Conservation (phyloP, 2,329 filamentous ascomycete genomes). For the Cordyceps fumosorosea region DNA sequence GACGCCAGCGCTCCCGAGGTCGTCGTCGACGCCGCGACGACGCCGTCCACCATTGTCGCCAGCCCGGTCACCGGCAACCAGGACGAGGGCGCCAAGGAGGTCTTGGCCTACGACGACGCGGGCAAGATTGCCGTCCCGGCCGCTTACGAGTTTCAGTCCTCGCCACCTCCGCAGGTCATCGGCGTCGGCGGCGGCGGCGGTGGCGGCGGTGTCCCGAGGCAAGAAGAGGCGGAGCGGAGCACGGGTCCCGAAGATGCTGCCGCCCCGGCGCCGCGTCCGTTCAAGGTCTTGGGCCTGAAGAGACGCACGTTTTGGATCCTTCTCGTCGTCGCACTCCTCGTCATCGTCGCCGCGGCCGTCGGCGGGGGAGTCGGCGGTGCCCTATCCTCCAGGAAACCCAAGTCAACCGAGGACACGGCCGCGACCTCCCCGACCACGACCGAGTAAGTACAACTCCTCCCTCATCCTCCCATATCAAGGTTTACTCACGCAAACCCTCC, state of each 20-base stretch:
- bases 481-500: neutral
- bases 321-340: neutral
- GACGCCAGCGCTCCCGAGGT: slow-evolving; percentile 1
- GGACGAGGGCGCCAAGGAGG: neutral
- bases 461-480: no score
- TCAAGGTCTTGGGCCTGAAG: slow-evolving; percentile 6
- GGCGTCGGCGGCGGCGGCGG: neutral
- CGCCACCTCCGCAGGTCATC: neutral
- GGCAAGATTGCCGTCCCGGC: neutral
- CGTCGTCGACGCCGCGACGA: neutral
- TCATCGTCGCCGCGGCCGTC: slow-evolving; percentile 12
- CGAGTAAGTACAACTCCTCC: neutral
- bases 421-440: neutral
- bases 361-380: slow-evolving; percentile 12
- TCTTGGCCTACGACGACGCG: neutral
- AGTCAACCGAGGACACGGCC: neutral
- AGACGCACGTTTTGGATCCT: slow-evolving; percentile 3
- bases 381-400: neutral
- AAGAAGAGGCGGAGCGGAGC: no score
- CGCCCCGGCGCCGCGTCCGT: neutral
- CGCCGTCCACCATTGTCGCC: neutral
- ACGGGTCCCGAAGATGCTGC: no score
- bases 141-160: neutral
- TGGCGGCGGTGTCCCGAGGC: no score
- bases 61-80: neutral